These are phyloP conservation scores for Psilocybe subaeruginosa DNA, from an alignment of 768 basidiomycete species.

Conservation along the genomic window DNA sequence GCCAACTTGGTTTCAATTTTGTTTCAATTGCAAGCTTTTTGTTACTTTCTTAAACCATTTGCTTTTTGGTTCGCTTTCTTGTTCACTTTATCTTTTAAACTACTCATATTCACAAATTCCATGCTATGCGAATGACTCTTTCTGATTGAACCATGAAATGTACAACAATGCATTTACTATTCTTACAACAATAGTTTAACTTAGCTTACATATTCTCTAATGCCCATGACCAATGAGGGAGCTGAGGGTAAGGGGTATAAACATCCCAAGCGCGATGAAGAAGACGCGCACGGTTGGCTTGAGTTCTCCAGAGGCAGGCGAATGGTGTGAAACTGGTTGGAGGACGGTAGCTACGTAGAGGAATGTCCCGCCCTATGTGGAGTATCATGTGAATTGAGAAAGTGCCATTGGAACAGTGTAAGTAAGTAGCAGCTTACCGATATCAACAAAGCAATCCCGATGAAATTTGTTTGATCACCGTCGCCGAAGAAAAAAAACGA, in stretches of 20 bases:
- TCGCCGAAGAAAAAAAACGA: conserved; percentile 60
- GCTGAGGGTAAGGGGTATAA: conserved; percentile 67
- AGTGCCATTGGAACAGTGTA: not conserved
- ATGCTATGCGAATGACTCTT: too few relatives aligned
- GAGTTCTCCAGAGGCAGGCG: conserved; percentile 42
- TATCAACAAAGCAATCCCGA: conserved; percentile 79
- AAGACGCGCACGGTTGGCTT: conserved; percentile 47
- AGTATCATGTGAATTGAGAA: not conserved
- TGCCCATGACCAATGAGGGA: conserved; percentile 66
- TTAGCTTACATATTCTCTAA: conserved; percentile 20
- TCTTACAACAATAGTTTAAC: not conserved
- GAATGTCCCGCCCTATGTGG: conserved; percentile 83
- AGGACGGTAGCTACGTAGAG: conserved; percentile 92
- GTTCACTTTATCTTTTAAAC: too few relatives aligned
- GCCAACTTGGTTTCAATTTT: too few relatives aligned
- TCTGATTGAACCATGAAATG: not conserved
- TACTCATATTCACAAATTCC: too few relatives aligned
- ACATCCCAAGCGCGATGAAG: conserved; percentile 69
- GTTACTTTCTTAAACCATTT: too few relatives aligned
- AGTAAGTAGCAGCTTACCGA: conserved; percentile 56
- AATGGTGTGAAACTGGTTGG: conserved; percentile 68
- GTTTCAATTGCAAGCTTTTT: too few relatives aligned
- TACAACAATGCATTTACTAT: not conserved
- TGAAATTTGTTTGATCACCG: conserved; percentile 52
- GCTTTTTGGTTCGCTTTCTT: too few relatives aligned